These are phyloP conservation scores for Cichorium intybus DNA, from an alignment of 140 eudicot species.

Conservation along the genomic window DNA sequence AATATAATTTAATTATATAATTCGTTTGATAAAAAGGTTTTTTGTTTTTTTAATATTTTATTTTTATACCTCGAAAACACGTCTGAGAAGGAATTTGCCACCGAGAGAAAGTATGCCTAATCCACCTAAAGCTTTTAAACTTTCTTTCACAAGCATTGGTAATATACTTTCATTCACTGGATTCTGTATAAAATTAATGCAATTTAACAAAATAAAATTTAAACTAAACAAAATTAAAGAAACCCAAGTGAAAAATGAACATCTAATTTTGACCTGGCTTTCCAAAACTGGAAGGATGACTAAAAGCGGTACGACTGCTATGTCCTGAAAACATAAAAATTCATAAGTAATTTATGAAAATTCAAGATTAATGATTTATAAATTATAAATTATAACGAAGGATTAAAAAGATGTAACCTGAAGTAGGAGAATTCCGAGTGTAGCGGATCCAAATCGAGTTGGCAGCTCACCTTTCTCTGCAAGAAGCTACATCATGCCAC, in stretches of 20 bases:
- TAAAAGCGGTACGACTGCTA: constrained; percentile 94
- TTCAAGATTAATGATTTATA: constrained; percentile 10
- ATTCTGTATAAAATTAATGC: constrained; percentile 42
- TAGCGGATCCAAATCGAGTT: constrained; percentile 95
- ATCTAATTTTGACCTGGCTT: constrained; percentile 71
- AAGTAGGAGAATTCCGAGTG: constrained; percentile 85
- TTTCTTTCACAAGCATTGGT: constrained; percentile 85
- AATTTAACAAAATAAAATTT: constrained; percentile 4
- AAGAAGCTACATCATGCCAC: constrained; percentile 66
- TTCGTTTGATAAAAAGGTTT: constrained; percentile 8
- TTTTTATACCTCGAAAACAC: constrained; percentile 74
- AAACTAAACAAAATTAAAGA: background rate
- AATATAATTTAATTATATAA: constrained; percentile 23
- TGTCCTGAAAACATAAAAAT: constrained; percentile 63
- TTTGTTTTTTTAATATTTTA: background rate
- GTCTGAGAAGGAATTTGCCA: constrained; percentile 76
- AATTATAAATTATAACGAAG: constrained; percentile 1
- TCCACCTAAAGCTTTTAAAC: constrained; percentile 87
- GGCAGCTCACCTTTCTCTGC: constrained; percentile 99
- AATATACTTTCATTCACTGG: constrained; percentile 64
- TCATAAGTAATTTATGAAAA: constrained; percentile 6
- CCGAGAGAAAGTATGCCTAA: constrained; percentile 91
- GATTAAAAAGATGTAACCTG: constrained; percentile 47
- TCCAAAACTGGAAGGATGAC: constrained; percentile 96
- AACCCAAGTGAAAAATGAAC: background rate